These are phyloP conservation scores for Yamadazyma tumulicola DNA, from an alignment of 805 yeast species.

Conservation along the genomic window DNA sequence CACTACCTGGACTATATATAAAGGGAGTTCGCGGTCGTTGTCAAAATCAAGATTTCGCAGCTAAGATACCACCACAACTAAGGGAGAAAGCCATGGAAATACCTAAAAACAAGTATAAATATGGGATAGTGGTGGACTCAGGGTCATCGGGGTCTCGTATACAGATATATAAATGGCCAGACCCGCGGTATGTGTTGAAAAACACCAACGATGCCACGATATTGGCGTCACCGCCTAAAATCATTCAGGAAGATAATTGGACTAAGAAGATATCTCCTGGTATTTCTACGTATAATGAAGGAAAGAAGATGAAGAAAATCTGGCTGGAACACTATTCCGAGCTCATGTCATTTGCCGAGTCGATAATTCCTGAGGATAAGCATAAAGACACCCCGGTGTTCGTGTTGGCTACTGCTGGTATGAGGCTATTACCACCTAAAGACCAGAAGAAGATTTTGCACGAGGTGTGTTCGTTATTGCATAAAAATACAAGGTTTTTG, in stretches of 20 bases:
- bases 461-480: constrained; percentile 58
- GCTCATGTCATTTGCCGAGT: constrained; percentile 65
- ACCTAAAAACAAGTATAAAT: constrained; percentile 28
- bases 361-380: constrained; percentile 60
- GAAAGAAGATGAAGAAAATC: constrained; percentile 47
- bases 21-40: too few species aligned
- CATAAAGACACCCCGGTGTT: constrained; percentile 76
- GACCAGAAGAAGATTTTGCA: constrained; percentile 52
- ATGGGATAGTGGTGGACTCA: constrained; percentile 90
- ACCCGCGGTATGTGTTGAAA: constrained; percentile 24
- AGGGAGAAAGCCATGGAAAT: too few species aligned
- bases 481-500: constrained; percentile 52
- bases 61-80: too few species aligned
- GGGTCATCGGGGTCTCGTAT: constrained; percentile 94
- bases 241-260: constrained; percentile 66
- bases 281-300: constrained; percentile 56
- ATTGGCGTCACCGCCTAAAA: constrained; percentile 62
- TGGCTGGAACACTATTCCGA: constrained; percentile 71
- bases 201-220: constrained; percentile 25
- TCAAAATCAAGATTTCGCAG: too few species aligned
- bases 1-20: too few species aligned
- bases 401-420: constrained; percentile 95
- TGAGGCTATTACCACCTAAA: constrained; percentile 67
- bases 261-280: constrained; percentile 77
- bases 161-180: constrained; percentile 79